Base-by-base conservation (phyloP, 345 rosid species). In the Gynandropsis gynandra region DNA sequence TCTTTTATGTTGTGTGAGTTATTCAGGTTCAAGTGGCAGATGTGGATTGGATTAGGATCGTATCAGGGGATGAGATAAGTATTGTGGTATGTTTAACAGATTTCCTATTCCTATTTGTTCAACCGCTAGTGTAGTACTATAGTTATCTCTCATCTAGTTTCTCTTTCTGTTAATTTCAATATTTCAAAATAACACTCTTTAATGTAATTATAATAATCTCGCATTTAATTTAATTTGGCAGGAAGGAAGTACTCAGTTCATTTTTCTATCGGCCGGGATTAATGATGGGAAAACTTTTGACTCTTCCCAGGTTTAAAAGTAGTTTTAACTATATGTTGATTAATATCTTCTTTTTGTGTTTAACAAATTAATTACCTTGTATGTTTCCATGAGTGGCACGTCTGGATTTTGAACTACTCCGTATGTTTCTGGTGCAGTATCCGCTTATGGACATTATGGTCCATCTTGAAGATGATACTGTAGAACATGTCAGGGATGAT, bases 1-100 rank as follows among this genome's bases (percentile, higher is more conserved):
- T 33, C 47, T 61, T 47, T 42, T 52, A 60, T 65, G 37, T 14
- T 50, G 29, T 31, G 53, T 42, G 42, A 70, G 42, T 59, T 51
- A 42, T 65, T 15, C 89, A 90, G 98, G 85, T 80, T 64, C 85
- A 73, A 72, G 96, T 90, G 62, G 88, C 87, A 42, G 96, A 86
- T 65, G 62, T 90, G 33, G 96, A 83, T 68, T 90, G 98, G 98
- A 80, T 90, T 64, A 87, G 81, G 70, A 81, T 90, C 60, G 66
- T 68, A 14, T 75, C 92, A 19, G 75, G 77, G 65, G 83, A 85
- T 54, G 82, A 74, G 68, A 83, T 90, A 70, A 83, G 81, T 72
- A 77, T 90, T 61, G 78, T 83, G 94, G 98, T 90, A 61, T 40
- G 78, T 57, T 64, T 64, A 65, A 33, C 46, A 34, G 35, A 47